Evolutionary conservation across 331 rosid species (phyloP), one percentile per base, ranked within the genome.

Genomic region (Malus hybrid): DNA sequence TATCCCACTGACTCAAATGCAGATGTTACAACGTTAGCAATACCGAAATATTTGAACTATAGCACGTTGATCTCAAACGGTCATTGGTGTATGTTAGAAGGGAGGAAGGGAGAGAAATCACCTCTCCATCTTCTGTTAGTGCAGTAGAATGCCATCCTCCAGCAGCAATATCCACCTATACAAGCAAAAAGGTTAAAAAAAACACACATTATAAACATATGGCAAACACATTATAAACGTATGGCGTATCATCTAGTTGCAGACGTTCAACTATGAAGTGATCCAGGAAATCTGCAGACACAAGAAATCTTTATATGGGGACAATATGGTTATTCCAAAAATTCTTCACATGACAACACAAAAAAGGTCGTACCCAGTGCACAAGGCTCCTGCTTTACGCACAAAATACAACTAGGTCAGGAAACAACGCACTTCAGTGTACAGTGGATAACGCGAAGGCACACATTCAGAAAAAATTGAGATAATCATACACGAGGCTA

Each of bases 121-220:
- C 99, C 98, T 95, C 99, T 87, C 98, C 98, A 24, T 87, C 89
- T n/a, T 83, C 88, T 73, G 97, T 92, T 80, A 95, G 82, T 61
- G 93, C 96, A 72, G 96, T 95, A 79, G 98, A 95, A 83, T 92
- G 99, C 99, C 99, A 95, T 73, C 99, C 99, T 80, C 99, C 99
- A 79, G 99, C 98, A 69, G 99, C 97, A 83, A 95, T 92, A 78
- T 90, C 99, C 79, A 95, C 93, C 99, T 95, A 61, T 30, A 72
- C 28, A 24, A 55, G 75, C 75, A 81, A 53, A 76, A 56, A 77
- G 55, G 71, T 34, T 24, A 58, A 22, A 61, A 24, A 48, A 11
- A 1, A 11, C 32, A 20, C 28, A 33, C 68, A 67, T 67, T 62
- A 19, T 55, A 44, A 56, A 7, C 63, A 19, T 52, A 26, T 22